Conservation (phyloP, 148 eudicot species). For the Chenopodium formosanum region DNA sequence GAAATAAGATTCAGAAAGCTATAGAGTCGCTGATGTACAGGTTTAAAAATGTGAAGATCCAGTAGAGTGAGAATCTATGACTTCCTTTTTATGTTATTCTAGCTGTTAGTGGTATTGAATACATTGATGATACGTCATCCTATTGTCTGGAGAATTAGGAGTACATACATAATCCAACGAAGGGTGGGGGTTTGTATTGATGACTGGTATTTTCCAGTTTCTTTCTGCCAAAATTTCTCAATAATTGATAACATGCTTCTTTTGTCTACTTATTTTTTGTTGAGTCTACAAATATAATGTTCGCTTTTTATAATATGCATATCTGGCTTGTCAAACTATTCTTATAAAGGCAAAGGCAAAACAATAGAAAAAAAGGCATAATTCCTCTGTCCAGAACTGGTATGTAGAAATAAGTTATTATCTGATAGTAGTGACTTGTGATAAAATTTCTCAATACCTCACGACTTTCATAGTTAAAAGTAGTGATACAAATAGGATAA, state of each 20-base stretch:
- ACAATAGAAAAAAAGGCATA: not conserved
- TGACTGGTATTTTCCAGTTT: conserved; percentile 7
- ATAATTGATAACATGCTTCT: not conserved
- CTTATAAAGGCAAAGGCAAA: not conserved
- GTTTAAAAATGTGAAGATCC: conserved; percentile 53
- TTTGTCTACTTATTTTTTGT: not conserved
- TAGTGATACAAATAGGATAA: not conserved
- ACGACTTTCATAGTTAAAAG: not conserved
- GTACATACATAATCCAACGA: conserved; percentile 21
- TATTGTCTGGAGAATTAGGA: conserved; percentile 7
- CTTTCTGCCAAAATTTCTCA: not conserved
- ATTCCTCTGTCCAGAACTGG: not conserved
- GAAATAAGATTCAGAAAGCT: conserved; percentile 65
- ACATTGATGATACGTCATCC: conserved; percentile 1
- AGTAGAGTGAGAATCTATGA: conserved; percentile 28
- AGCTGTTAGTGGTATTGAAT: not conserved
- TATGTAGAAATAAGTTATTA: not conserved
- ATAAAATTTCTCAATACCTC: not conserved
- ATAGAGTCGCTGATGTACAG: conserved; percentile 73
- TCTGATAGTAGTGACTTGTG: not conserved
- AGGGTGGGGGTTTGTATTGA: conserved; percentile 11
- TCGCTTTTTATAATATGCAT: not conserved
- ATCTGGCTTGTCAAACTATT: not conserved
- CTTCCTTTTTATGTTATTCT: conserved; percentile 15
- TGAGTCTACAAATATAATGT: not conserved